These are phyloP conservation scores for Coniochaeta ligniaria DNA, from an alignment of 2,329 filamentous ascomycete genomes.

Conservation along the genomic window DNA sequence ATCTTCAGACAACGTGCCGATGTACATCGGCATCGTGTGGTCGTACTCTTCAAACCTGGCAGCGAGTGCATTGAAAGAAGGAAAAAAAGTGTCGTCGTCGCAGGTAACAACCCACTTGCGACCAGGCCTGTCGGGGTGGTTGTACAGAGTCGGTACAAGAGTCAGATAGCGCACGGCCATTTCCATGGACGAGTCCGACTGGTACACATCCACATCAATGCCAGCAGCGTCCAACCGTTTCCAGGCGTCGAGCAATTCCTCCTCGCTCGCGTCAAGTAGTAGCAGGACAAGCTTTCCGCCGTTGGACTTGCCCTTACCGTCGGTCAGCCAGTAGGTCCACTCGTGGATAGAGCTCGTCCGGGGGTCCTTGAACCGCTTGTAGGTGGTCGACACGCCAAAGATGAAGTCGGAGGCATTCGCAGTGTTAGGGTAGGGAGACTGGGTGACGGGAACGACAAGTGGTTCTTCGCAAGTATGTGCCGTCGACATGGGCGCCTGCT, in stretches of 20 bases:
- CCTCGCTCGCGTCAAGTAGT: conserved; percentile 43
- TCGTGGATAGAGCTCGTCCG: conserved; percentile 47
- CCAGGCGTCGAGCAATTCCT: conserved; percentile 41
- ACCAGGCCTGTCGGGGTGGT: conserved; percentile 34
- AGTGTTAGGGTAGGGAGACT: conserved; percentile 40
- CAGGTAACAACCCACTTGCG: conserved; percentile 57
- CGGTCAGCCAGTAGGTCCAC: conserved; percentile 54
- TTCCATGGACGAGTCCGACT: conserved; percentile 42
- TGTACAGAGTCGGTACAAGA: conserved; percentile 46
- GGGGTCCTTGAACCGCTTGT: conserved; percentile 43
- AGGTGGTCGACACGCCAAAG: conserved; percentile 53
- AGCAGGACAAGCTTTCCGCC: conserved; percentile 49
- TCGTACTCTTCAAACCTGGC: conserved; percentile 46
- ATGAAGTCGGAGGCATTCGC: conserved; percentile 50
- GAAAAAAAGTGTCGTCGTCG: conserved; percentile 61
- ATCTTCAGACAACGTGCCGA: conserved; percentile 56
- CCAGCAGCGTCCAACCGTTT: conserved; percentile 38
- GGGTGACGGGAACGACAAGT: conserved; percentile 41
- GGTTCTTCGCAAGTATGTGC: conserved; percentile 39
- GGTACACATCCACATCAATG: conserved; percentile 51
- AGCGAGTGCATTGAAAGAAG: conserved; percentile 47
- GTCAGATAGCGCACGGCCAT: conserved; percentile 54
- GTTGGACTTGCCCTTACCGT: conserved; percentile 47
- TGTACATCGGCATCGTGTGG: conserved; percentile 44
- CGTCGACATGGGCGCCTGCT: conserved; percentile 21